Percentiles rank a stretch among this genome's conserved stretches.
Conservation (phyloP, 1,139 yeast species). For the Hyphopichia pseudoburtonii region DNA sequence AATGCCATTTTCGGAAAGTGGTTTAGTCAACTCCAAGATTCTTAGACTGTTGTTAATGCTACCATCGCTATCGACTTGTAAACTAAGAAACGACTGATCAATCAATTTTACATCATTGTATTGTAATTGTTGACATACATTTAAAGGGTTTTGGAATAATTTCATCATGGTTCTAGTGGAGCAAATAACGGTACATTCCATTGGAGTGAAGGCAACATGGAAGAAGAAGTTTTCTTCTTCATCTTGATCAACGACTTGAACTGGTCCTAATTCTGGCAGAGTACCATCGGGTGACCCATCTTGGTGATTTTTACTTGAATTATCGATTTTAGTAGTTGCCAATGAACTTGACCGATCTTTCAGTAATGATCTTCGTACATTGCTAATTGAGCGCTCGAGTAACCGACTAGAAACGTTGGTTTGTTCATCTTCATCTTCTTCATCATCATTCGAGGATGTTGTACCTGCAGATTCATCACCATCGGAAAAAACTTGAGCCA, state of each 20-base stretch:
- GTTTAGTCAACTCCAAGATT: conserved; percentile 59
- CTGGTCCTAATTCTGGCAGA: too few relatives aligned
- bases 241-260: conserved; percentile 22
- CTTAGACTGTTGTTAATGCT: conserved; percentile 51
- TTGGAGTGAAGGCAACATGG: conserved; percentile 57
- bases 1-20: conserved; percentile 57
- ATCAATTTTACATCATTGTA: conserved; percentile 43
- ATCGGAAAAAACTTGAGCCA: background rate
- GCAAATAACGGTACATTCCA: conserved; percentile 57
- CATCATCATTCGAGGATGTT: too few relatives aligned
- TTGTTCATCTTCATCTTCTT: too few relatives aligned
- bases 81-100: conserved; percentile 47
- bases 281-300: too few relatives aligned
- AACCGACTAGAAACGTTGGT: too few relatives aligned
- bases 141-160: conserved; percentile 39
- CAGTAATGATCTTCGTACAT: background rate
- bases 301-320: conserved; percentile 18
- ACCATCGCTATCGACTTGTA: conserved; percentile 67
- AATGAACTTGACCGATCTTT: background rate
- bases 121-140: conserved; percentile 24
- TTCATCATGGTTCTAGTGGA: conserved; percentile 33
- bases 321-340: conserved; percentile 21
- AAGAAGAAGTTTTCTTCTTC: conserved; percentile 37
- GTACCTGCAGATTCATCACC: background rate
- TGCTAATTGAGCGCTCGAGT: too few relatives aligned